phyloP scores from a whole-genome alignment of 176 grass and related monocot genomes.

The Guadua angustifolia region DNA sequence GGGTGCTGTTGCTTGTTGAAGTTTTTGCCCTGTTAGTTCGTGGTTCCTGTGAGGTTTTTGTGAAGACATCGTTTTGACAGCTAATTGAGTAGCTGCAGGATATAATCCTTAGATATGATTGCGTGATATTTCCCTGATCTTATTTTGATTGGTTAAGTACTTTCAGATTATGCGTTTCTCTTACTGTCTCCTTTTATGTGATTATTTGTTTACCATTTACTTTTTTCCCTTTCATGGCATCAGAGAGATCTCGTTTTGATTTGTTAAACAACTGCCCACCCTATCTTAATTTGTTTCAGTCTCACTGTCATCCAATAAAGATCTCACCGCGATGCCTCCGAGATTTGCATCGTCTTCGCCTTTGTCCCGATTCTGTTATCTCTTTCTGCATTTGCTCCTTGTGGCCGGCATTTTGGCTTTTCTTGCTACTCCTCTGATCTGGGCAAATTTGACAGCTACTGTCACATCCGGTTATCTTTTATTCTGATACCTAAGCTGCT shows the following conservation, averaged over 20 bases:
- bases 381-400: conserved; percentile 46
- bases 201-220: conserved; percentile 17
- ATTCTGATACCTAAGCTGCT: conserved; percentile 31
- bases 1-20: not conserved
- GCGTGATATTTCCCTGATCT: not conserved
- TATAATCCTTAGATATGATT: conserved; percentile 15
- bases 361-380: conserved; percentile 42
- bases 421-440: conserved; percentile 34
- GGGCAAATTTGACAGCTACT: conserved; percentile 12
- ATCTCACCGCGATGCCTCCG: conserved; percentile 11
- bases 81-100: conserved; percentile 10
- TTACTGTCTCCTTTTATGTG: not conserved
- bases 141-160: conserved; percentile 14
- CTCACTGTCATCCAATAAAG: not conserved
- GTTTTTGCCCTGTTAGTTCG: not conserved
- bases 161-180: not conserved
- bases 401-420: conserved; percentile 52
- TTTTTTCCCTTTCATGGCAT: conserved; percentile 14
- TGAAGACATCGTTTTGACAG: conserved; percentile 28
- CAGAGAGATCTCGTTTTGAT: conserved; percentile 60
- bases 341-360: conserved; percentile 46
- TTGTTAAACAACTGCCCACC: conserved; percentile 40
- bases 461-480: conserved; percentile 26
- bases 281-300: conserved; percentile 34
- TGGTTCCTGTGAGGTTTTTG: conserved; percentile 16